These are phyloP conservation scores for Eucalyptus sp. DNA, from an alignment of 345 rosid species.

Conservation along the genomic window DNA sequence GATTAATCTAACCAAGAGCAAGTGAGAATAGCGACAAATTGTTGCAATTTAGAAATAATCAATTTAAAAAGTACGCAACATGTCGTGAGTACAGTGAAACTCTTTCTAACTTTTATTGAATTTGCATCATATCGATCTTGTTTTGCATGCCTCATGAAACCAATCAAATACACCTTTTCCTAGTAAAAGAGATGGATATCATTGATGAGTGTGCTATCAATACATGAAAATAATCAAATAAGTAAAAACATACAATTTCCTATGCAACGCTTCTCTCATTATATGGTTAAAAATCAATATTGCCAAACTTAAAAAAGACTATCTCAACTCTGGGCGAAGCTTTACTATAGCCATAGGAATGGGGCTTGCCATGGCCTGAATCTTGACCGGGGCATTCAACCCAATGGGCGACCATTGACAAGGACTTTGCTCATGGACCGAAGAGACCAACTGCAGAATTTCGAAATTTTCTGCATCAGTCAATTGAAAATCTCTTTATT, in stretches of 20 bases:
- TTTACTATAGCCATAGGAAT: not conserved
- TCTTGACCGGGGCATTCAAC: not conserved
- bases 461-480: not conserved
- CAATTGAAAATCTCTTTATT: not conserved
- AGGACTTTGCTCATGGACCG: not conserved
- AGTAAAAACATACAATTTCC: not conserved
- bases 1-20: not conserved
- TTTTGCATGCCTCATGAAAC: accelerated
- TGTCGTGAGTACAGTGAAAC: not conserved
- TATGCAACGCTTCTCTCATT: not conserved
- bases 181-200: not conserved
- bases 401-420: not conserved
- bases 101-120: not conserved
- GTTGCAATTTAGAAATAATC: not conserved
- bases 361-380: not conserved
- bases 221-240: not conserved
- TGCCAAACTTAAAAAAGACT: accelerated
- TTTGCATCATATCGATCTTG: not conserved
- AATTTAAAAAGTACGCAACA: not conserved
- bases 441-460: not conserved
- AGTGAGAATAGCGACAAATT: not conserved
- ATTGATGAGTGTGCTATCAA: not conserved
- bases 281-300: not conserved
- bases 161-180: not conserved
- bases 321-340: not conserved